Evolutionary conservation across 805 yeast genomes (phyloP).

Genomic region (Barnettozyma californica): DNA sequence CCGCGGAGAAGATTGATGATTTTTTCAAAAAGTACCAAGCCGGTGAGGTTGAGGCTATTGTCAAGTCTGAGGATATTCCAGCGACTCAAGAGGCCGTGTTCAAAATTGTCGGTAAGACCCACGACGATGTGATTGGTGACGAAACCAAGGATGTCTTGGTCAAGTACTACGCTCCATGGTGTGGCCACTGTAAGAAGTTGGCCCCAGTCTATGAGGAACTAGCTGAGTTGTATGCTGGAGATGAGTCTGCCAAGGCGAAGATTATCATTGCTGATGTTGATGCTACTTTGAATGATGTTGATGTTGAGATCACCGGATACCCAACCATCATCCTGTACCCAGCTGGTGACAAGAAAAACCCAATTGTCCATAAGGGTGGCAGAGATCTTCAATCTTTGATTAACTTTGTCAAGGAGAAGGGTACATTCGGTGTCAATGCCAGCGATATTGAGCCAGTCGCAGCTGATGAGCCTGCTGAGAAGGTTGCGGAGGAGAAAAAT

Average conservation of each 20-base stretch:
- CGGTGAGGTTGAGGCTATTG: slow-evolving; percentile 64
- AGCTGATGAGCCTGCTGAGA: slow-evolving; percentile 13
- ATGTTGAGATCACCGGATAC: slow-evolving; percentile 77
- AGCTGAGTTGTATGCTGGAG: slow-evolving; percentile 58
- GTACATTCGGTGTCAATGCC: slow-evolving; percentile 60
- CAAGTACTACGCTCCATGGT: slow-evolving; percentile 96
- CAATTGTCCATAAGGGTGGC: slow-evolving; percentile 59
- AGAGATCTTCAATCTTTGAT: slow-evolving; percentile 73
- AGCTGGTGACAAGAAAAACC: slow-evolving; percentile 68
- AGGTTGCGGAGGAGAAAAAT: slow-evolving; percentile 9
- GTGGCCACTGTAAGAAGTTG: slow-evolving; percentile 91
- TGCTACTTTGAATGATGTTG: slow-evolving; percentile 86
- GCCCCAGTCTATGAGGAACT: slow-evolving; percentile 87
- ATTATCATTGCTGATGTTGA: slow-evolving; percentile 83
- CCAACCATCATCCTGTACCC: slow-evolving; percentile 92
- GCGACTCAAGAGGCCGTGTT: slow-evolving; percentile 70
- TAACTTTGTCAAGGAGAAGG: slow-evolving; percentile 64
- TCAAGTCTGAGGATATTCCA: slow-evolving; percentile 86
- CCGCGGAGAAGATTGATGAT: slow-evolving; percentile 47
- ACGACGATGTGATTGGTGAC: slow-evolving; percentile 60
- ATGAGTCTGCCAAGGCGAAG: slow-evolving; percentile 42
- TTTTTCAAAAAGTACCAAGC: slow-evolving; percentile 59
- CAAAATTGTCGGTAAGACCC: slow-evolving; percentile 80
- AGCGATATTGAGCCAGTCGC: slow-evolving; percentile 28
- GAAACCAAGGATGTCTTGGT: slow-evolving; percentile 66